These are phyloP conservation scores for Aspergillus flavus DNA, from an alignment of 2,329 filamentous ascomycete species.

Conservation along the genomic window DNA sequence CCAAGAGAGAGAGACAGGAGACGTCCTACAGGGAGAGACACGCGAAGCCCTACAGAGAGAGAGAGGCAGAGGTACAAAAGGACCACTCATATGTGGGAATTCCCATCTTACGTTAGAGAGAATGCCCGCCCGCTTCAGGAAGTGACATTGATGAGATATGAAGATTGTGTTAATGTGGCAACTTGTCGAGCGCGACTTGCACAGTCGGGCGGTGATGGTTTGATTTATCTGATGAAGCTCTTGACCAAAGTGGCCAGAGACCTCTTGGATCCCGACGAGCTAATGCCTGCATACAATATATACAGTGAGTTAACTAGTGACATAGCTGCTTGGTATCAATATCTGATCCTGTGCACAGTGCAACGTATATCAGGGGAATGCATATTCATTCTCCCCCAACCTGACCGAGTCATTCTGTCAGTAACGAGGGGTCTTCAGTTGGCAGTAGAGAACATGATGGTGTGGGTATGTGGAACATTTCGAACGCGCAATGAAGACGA, in stretches of 20 bases:
- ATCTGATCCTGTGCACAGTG: background rate
- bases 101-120: background rate
- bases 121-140: background rate
- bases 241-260: background rate
- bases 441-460: background rate
- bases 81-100: background rate
- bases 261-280: background rate
- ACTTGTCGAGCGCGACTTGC: background rate
- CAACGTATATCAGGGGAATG: background rate
- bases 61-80: background rate
- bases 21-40: too few relatives aligned
- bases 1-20: too few relatives aligned
- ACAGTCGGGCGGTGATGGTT: background rate
- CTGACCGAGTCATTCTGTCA: background rate
- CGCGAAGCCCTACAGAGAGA: too few relatives aligned
- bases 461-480: background rate
- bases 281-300: background rate
- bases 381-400: background rate
- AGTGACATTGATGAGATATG: background rate
- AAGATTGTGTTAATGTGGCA: background rate
- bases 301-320: background rate
- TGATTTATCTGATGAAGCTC: background rate
- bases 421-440: background rate
- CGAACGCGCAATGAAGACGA: background rate
- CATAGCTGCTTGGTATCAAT: background rate